phyloP scores from a whole-genome alignment of 352 stramenopile genomes.

The Globisporangium radiosum region DNA sequence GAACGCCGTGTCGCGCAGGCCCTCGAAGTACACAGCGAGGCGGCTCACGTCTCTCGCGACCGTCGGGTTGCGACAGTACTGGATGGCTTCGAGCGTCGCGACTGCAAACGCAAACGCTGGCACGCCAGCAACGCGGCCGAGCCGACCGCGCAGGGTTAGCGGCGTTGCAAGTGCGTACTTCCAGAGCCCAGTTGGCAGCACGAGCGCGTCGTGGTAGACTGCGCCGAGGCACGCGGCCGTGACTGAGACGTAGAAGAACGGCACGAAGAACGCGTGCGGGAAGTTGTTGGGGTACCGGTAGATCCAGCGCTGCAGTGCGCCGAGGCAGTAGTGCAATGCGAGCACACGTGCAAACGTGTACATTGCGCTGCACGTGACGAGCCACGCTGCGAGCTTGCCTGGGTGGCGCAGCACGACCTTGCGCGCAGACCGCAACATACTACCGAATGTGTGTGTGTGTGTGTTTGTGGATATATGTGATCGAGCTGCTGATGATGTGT shows the following conservation, averaged over 20 bases:
- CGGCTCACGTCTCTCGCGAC: constrained; percentile 34
- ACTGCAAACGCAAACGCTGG: constrained; percentile 54
- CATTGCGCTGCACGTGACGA: constrained; percentile 49
- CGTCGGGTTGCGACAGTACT: constrained; percentile 36
- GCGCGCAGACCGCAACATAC: constrained; percentile 25
- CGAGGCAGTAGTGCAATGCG: constrained; percentile 41
- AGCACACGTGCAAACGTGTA: constrained; percentile 72
- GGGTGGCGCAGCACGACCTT: constrained; percentile 62
- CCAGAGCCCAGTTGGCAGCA: constrained; percentile 31
- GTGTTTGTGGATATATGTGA: too few species aligned
- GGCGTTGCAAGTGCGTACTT: constrained; percentile 63
- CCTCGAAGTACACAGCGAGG: constrained; percentile 32
- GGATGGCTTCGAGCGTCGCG: constrained; percentile 40
- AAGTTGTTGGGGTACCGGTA: constrained; percentile 50
- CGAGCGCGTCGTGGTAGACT: constrained; percentile 36
- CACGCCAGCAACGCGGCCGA: constrained; percentile 54
- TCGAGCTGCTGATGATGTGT: too few species aligned
- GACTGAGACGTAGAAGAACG: constrained; percentile 42
- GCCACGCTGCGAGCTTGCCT: constrained; percentile 31
- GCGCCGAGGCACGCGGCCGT: constrained; percentile 25
- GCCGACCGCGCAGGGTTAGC: constrained; percentile 43
- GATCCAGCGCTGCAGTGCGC: constrained; percentile 42
- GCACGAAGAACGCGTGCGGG: constrained; percentile 44
- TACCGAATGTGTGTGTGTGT: neutral
- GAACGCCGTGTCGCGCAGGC: constrained; percentile 17